Percentiles rank a stretch among this genome's conserved stretches.
phyloP scores from a whole-genome alignment of 371 early-diverging fungal species.

The Actinomortierella ambigua region DNA sequence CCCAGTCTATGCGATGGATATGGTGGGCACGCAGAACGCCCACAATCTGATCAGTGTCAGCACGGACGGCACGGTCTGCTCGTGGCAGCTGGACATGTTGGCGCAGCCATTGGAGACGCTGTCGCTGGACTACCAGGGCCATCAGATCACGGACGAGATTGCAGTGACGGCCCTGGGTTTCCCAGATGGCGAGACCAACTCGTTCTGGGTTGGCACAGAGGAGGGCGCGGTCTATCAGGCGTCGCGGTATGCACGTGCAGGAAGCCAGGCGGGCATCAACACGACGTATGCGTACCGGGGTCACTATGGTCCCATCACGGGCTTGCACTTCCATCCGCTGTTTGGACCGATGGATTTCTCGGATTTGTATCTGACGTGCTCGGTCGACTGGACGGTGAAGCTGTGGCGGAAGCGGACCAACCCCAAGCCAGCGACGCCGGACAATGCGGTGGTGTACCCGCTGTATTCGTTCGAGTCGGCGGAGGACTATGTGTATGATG shows the following conservation, averaged over 20 bases:
- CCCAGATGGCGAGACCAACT: constrained; percentile 89
- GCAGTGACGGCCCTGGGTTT: constrained; percentile 89
- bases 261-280: constrained; percentile 95
- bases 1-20: constrained; percentile 87
- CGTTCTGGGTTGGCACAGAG: constrained; percentile 96
- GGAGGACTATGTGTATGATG: constrained; percentile 96
- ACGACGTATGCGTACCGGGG: constrained; percentile 82
- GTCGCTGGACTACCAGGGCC: constrained; percentile 76
- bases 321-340: constrained; percentile 91
- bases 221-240: constrained; percentile 93
- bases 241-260: constrained; percentile 93
- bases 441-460: constrained; percentile 64
- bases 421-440: constrained; percentile 65
- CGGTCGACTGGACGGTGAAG: constrained; percentile 96
- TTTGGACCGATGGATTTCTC: constrained; percentile 83
- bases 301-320: constrained; percentile 89
- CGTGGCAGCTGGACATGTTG: constrained; percentile 97
- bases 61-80: constrained; percentile 94
- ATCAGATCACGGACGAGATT: constrained; percentile 90
- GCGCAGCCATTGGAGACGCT: constrained; percentile 90
- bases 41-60: constrained; percentile 90
- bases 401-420: constrained; percentile 83
- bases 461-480: constrained; percentile 90
- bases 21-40: constrained; percentile 95
- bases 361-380: constrained; percentile 88